Conservation (phyloP, 164 flowering plant species). For the Euptelea pleiosperma region DNA sequence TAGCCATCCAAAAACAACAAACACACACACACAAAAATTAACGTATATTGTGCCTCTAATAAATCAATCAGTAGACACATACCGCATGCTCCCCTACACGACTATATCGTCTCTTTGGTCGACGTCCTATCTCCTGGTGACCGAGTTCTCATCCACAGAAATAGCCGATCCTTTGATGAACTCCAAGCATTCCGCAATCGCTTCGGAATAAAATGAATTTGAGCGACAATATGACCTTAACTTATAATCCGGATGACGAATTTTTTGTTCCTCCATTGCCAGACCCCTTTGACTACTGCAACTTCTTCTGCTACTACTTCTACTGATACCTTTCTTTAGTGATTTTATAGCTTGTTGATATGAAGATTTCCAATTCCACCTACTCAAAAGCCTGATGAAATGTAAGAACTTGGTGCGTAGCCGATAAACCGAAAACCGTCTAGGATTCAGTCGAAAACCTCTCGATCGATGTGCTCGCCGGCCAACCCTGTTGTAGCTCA, state of each 20-base stretch:
- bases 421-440: conserved; percentile 35
- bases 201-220: conserved; percentile 67
- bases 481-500: conserved; percentile 9
- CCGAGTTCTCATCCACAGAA: conserved; percentile 27
- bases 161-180: conserved; percentile 57
- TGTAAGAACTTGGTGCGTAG: conserved; percentile 32
- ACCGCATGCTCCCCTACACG: too few relatives aligned
- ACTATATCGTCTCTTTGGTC: too few relatives aligned
- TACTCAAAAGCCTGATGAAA: conserved; percentile 31
- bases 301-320: conserved; percentile 3
- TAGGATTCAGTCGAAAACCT: conserved; percentile 36
- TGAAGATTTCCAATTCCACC: conserved; percentile 38
- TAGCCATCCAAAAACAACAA: too few relatives aligned
- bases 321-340: conserved; percentile 16
- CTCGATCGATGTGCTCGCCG: conserved; percentile 8
- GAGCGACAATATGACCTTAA: conserved; percentile 38
- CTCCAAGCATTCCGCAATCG: conserved; percentile 80
- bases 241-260: conserved; percentile 9
- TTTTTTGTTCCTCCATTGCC: neutral
- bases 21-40: too few relatives aligned
- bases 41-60: too few relatives aligned
- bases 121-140: conserved; percentile 5
- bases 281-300: conserved; percentile 14
- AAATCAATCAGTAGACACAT: too few relatives aligned
- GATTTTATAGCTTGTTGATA: conserved; percentile 24